Evolutionary conservation across 225 moss, liverwort and hornwort species (phyloP).

Genomic region (Thuidium tamariscinum): DNA sequence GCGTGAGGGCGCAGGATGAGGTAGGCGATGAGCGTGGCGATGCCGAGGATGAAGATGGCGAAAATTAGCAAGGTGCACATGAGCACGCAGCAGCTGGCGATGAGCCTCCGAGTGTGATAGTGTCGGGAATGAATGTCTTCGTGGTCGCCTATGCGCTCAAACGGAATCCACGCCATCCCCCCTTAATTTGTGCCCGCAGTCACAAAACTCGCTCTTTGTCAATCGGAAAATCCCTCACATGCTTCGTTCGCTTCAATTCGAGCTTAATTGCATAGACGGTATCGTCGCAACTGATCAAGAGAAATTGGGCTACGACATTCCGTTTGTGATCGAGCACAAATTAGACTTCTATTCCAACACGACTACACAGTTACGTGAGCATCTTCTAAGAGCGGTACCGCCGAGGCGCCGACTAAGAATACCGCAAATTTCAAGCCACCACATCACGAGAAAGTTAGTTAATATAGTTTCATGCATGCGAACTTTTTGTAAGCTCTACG

Average conservation of each 20-base stretch:
- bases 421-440: neutral
- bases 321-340: neutral
- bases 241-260: neutral
- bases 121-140: neutral
- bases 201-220: neutral
- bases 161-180: constrained; percentile 19
- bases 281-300: neutral
- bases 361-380: neutral
- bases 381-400: neutral
- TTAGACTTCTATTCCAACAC: neutral
- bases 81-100: neutral
- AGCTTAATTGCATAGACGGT: neutral
- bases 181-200: neutral
- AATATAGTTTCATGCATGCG: neutral
- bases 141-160: constrained; percentile 15
- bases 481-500: neutral
- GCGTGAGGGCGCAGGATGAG: constrained; percentile 19
- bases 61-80: neutral
- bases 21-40: constrained; percentile 15
- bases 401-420: neutral
- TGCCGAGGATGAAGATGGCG: neutral
- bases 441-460: neutral
- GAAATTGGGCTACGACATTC: neutral
- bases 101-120: neutral
- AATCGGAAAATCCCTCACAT: neutral